phyloP scores from a whole-genome alignment of 1,284 basidiomycete genomes.

The Boletus calvinii region DNA sequence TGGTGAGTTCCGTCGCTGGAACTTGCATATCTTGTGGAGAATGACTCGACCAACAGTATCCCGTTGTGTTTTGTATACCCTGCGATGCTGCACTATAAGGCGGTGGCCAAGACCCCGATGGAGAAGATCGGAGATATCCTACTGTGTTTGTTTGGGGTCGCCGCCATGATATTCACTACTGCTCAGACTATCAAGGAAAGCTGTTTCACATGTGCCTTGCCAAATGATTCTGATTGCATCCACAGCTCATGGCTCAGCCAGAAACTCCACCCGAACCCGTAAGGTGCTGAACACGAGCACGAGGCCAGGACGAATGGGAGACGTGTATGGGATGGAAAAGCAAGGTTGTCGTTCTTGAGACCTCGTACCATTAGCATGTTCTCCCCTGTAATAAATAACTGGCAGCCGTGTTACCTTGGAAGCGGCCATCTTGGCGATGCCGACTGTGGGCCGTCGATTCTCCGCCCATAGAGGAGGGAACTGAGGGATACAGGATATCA shows the following conservation, averaged over 20 bases:
- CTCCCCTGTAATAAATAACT: constrained; percentile 13
- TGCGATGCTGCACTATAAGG: constrained; percentile 90
- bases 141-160: constrained; percentile 79
- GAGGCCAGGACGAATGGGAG: constrained; percentile 4
- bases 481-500: neutral
- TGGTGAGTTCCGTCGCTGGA: constrained; percentile 61
- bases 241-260: constrained; percentile 31
- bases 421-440: constrained; percentile 12
- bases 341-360: constrained; percentile 5
- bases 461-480: constrained; percentile 21
- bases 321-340: constrained; percentile 5
- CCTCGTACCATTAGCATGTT: constrained; percentile 14
- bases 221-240: constrained; percentile 17
- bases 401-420: constrained; percentile 21
- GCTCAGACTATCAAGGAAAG: constrained; percentile 70
- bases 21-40: constrained; percentile 7
- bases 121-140: constrained; percentile 75
- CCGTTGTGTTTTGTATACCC: constrained; percentile 95
- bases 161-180: constrained; percentile 86
- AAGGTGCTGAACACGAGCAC: constrained; percentile 26
- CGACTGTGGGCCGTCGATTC: constrained; percentile 15
- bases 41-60: constrained; percentile 52
- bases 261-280: constrained; percentile 7
- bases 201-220: neutral
- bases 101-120: constrained; percentile 71